Conservation (phyloP, 1,284 basidiomycete genomes). For the Papiliotrema flavescens region DNA sequence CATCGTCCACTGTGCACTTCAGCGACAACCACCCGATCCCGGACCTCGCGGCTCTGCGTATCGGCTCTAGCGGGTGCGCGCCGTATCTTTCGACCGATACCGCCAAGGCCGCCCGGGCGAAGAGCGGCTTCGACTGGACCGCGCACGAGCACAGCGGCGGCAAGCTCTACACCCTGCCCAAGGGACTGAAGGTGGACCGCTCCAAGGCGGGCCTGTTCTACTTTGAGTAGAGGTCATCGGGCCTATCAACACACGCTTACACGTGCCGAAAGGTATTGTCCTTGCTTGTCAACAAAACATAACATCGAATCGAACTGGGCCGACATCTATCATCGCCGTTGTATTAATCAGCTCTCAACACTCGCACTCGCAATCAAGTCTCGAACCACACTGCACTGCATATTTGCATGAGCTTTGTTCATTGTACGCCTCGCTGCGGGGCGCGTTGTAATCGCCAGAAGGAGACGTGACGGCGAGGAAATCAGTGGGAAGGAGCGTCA, state of each 20-base stretch:
- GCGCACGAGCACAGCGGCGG: slow-evolving; percentile 29
- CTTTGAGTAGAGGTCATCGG: slow-evolving; percentile 12
- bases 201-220: slow-evolving; percentile 44
- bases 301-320: no score
- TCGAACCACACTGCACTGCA: not conserved
- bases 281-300: no score
- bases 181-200: slow-evolving; percentile 33
- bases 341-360: no score
- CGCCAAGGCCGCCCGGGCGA: slow-evolving; percentile 12
- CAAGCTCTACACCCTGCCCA: slow-evolving; percentile 40
- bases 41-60: slow-evolving; percentile 16
- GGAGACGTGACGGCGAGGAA: no score
- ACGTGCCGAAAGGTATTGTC: no score
- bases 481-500: no score
- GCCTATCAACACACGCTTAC: not conserved
- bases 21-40: slow-evolving; percentile 7
- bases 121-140: slow-evolving; percentile 38
- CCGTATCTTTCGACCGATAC: slow-evolving; percentile 7
- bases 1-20: slow-evolving; percentile 1
- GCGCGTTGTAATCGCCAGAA: not conserved
- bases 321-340: no score
- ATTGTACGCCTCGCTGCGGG: not conserved
- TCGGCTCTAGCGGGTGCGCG: slow-evolving; percentile 9
- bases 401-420: not conserved
- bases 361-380: no score